Evolutionary conservation across 768 basidiomycete genomes (phyloP), one percentile per base, ranked within the genome.

Genomic region (Lactarius sanguifluus): DNA sequence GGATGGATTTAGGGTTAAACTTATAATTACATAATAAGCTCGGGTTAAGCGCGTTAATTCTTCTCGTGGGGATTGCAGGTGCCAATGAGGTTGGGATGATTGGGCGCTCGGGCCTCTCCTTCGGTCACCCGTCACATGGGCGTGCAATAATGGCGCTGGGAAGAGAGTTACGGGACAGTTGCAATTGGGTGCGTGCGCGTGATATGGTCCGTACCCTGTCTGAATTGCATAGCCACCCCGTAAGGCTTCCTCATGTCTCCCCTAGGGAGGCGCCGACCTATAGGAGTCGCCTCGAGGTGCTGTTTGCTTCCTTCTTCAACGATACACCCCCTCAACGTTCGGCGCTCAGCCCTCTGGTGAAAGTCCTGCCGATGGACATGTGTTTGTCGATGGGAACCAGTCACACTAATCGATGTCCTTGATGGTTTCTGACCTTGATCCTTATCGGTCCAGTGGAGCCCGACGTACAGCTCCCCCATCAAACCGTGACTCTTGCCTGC

Each of bases 241-340:
- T 64, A 59, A 67, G 66, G 66, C 62, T 32, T 59, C 66, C 66
- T 63, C 66, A 67, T 67, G 66, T 57, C 41, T 23, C 58, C 40
- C 57, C 50, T 30, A 59, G 30, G 30, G 12, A 66, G 23, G 62
- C 30, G 62, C 62, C 62, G 28, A 15, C 5, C 15, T 28, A 38
- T 41, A 59, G 66, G 66, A 55, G 57, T 63, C 54, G 58, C 66
- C 61, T 66, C 61, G 61, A 66, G 65, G 65, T 36, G 40, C 65
- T 32, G 57, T 13, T 62, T 45, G 58, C 40, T 52, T 18, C 32
- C 36, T 30, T 12, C 25, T 54, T 32, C 25, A 7, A 34, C n/a
- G 20, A 16, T 18, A 45, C 65, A n/a, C 52, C 64, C 57, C 63
- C 43, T 57, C 54, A 28, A 57, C 65, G 43, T 61, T 30, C 34